Evolutionary conservation across 2,329 filamentous ascomycete species (phyloP).

Genomic region (Chaetomium strumarium): DNA sequence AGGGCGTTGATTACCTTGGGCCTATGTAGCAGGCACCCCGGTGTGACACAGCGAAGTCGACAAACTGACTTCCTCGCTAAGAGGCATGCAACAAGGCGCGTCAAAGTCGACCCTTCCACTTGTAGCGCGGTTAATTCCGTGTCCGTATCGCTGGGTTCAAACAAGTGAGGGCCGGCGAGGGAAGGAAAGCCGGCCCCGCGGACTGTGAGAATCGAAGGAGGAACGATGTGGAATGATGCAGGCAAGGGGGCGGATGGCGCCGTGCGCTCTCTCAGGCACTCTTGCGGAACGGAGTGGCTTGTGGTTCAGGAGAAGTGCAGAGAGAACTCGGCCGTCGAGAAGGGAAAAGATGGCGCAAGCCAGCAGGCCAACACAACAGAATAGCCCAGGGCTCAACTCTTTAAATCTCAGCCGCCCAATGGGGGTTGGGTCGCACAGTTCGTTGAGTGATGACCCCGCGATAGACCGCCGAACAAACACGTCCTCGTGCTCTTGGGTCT

Average conservation of each 20-base stretch:
- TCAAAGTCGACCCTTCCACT: slow-evolving; percentile 12
- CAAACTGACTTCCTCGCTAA: slow-evolving; percentile 6
- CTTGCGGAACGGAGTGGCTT: slow-evolving; percentile 9
- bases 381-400: background rate
- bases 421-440: background rate
- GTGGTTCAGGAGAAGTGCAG: slow-evolving; percentile 1
- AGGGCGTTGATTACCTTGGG: background rate
- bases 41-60: slow-evolving; percentile 5
- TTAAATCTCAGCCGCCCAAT: background rate
- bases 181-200: background rate
- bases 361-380: background rate
- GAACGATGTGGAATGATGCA: slow-evolving; percentile 4
- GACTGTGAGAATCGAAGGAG: background rate
- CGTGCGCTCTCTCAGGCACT: background rate
- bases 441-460: background rate
- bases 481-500: background rate
- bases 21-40: background rate
- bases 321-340: background rate
- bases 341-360: background rate
- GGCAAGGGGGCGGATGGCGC: background rate
- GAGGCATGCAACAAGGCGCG: slow-evolving; percentile 13
- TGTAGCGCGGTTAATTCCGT: slow-evolving; percentile 1
- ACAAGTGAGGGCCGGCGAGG: too few species aligned
- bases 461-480: background rate
- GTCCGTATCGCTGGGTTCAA: background rate